Evolutionary conservation across 495 filamentous ascomycete genomes (phyloP).

Genomic region (Talaromyces proteolyticus): DNA sequence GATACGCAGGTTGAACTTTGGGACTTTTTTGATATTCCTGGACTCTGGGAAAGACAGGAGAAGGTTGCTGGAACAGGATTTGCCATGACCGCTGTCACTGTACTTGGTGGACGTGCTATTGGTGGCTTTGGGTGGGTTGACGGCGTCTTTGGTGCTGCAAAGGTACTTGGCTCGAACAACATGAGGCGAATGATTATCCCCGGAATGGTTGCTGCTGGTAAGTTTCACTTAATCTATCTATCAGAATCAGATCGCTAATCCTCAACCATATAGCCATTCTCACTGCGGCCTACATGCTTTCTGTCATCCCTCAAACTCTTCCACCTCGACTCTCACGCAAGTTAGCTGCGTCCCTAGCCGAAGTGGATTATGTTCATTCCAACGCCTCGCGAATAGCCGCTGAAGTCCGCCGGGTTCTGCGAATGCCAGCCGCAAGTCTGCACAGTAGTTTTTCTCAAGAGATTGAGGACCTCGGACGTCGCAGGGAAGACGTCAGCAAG

Average conservation of each 20-base stretch:
- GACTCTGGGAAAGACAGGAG: conserved; percentile 83
- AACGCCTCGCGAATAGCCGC: conserved; percentile 78
- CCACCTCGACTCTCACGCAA: conserved; percentile 82
- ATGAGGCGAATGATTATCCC: conserved; percentile 77
- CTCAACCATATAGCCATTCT: conserved; percentile 49
- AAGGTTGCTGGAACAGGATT: conserved; percentile 88
- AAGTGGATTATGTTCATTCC: conserved; percentile 85
- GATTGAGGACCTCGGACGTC: conserved; percentile 71
- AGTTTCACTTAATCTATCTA: conserved; percentile 23
- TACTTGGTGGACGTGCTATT: conserved; percentile 72
- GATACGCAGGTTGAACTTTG: conserved; percentile 80
- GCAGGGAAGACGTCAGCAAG: conserved; percentile 74
- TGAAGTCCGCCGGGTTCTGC: conserved; percentile 81
- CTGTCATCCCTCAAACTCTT: conserved; percentile 80
- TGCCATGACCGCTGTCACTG: conserved; percentile 87
- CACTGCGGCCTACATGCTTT: conserved; percentile 70
- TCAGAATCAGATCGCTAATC: conserved; percentile 26
- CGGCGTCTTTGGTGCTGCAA: conserved; percentile 71
- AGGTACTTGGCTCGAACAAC: conserved; percentile 78
- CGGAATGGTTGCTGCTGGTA: conserved; percentile 70
- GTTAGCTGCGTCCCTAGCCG: conserved; percentile 67
- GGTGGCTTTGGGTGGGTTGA: conserved; percentile 87
- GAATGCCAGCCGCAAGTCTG: conserved; percentile 75
- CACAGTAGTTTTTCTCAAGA: conserved; percentile 71
- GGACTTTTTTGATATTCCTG: conserved; percentile 88